Percentiles rank a stretch among this genome's conserved stretches.
These are phyloP conservation scores for Colletotrichum abscissum DNA, from an alignment of 2,329 filamentous ascomycete species.

Conservation along the genomic window DNA sequence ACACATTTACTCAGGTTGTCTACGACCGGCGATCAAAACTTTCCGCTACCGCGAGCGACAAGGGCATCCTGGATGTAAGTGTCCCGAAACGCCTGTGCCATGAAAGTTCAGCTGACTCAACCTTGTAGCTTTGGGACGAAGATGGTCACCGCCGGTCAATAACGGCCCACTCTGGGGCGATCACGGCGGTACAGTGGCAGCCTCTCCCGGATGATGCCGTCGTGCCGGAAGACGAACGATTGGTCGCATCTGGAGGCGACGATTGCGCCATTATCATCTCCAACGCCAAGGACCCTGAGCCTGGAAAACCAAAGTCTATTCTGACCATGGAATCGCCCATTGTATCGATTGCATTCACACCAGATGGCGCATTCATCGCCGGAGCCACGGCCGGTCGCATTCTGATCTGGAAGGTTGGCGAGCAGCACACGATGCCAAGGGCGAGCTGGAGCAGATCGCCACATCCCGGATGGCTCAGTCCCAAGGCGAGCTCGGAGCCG, in stretches of 20 bases:
- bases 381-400: constrained; percentile 69
- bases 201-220: constrained; percentile 51
- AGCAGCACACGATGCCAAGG: constrained; percentile 62
- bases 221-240: constrained; percentile 58
- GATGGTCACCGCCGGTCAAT: constrained; percentile 65
- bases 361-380: constrained; percentile 72
- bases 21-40: constrained; percentile 66
- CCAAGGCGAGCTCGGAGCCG: constrained; percentile 60
- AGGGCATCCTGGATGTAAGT: constrained; percentile 70
- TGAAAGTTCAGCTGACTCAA: constrained; percentile 20
- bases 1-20: constrained; percentile 65
- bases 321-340: constrained; percentile 71
- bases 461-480: constrained; percentile 69
- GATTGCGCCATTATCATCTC: constrained; percentile 73
- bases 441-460: constrained; percentile 69
- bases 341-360: constrained; percentile 70
- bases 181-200: constrained; percentile 72
- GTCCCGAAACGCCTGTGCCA: constrained; percentile 29
- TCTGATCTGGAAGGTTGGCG: constrained; percentile 74
- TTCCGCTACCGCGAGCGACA: constrained; percentile 69
- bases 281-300: constrained; percentile 66
- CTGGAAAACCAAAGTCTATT: constrained; percentile 65
- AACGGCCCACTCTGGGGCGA: constrained; percentile 67
- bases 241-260: constrained; percentile 71
- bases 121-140: constrained; percentile 64